Evolutionary conservation across 2,329 filamentous ascomycete genomes (phyloP), one percentile per base, ranked within the genome.

Genomic region (Penicillium decumbens): DNA sequence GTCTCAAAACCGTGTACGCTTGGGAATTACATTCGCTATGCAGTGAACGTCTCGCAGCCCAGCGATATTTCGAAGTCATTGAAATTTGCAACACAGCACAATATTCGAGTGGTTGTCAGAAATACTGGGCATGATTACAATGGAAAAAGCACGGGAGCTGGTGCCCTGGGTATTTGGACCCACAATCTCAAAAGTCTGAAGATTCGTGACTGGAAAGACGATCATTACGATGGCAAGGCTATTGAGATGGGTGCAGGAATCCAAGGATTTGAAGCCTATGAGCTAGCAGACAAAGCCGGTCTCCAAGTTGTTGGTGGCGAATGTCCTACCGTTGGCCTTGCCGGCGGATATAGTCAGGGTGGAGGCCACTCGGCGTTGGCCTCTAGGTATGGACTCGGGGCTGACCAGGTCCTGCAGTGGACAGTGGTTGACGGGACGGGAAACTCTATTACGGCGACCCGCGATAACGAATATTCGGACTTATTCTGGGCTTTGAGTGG

Each of bases 101-200:
- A 78, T 55, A 67, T 83, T 39, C 75, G 80, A 1, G 58, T 83
- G 0, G 68, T 81, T 2, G 58, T 74, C 12, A 62, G 67, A 4
- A 74, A 73, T 53, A 74, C 70, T 0, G 72, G 73, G 1, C 72
- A 76, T 45, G 69, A 73, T 28, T 54, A 50, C 25, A 52, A 46
- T 45, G 84, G 83, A 35, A 79, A 80, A 37, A 82, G 79, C 0
- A 82, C 81, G 0, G 84, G 83, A n/a, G 77, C 76, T 20, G 82
- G 82, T 1, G 73, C 58, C 2, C 52, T 71, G 27, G 59, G 49
- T 2, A 54, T 70, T 25, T 70, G 66, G 61, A 69, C 57, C 24
- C 66, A 68, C 37, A 44, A 68, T 39, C 55, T 69, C 12, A 69
- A 69, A 38, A 41, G 58, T 10, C 57, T 68, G 12, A 43, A 60